These are phyloP conservation scores for Skeletonema costatum DNA, from an alignment of 108 stramenopile species.

Conservation along the genomic window DNA sequence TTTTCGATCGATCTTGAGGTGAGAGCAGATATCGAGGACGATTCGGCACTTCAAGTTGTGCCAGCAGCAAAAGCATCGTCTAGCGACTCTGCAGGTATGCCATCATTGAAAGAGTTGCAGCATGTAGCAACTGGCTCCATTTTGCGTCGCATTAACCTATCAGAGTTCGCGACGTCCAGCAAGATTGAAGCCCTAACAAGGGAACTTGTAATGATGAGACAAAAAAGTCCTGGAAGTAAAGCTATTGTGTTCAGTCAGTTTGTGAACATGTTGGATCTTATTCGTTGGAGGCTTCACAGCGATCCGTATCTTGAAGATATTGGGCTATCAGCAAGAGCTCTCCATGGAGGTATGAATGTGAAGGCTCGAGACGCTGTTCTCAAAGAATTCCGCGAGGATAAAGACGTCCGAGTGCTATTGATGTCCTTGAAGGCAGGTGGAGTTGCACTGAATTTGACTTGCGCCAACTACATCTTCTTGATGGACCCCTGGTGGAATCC, in stretches of 20 bases:
- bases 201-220: slow-evolving; percentile 88
- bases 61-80: slow-evolving; percentile 8
- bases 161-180: slow-evolving; percentile 92
- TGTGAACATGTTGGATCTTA: slow-evolving; percentile 96
- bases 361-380: slow-evolving; percentile 84
- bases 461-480: slow-evolving; percentile 92
- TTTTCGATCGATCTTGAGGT: slow-evolving; percentile 85
- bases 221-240: slow-evolving; percentile 91
- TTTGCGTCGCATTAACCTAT: slow-evolving; percentile 90
- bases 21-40: slow-evolving; percentile 63
- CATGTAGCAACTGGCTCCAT: slow-evolving; percentile 85
- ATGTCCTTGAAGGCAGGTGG: slow-evolving; percentile 98
- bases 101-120: slow-evolving; percentile 77
- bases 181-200: slow-evolving; percentile 96
- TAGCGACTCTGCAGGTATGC: slow-evolving; percentile 36
- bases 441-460: slow-evolving; percentile 95
- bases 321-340: slow-evolving; percentile 76
- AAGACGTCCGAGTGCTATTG: slow-evolving; percentile 84
- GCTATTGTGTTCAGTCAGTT: slow-evolving; percentile 98
- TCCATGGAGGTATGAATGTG: slow-evolving; percentile 95
- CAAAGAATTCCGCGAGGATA: slow-evolving; percentile 86
- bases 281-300: slow-evolving; percentile 91
- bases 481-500: slow-evolving; percentile 93
- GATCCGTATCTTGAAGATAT: slow-evolving; percentile 82
- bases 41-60: slow-evolving; percentile 41